phyloP scores from a whole-genome alignment of 495 filamentous ascomycete genomes.

The Penicillium arizonense region DNA sequence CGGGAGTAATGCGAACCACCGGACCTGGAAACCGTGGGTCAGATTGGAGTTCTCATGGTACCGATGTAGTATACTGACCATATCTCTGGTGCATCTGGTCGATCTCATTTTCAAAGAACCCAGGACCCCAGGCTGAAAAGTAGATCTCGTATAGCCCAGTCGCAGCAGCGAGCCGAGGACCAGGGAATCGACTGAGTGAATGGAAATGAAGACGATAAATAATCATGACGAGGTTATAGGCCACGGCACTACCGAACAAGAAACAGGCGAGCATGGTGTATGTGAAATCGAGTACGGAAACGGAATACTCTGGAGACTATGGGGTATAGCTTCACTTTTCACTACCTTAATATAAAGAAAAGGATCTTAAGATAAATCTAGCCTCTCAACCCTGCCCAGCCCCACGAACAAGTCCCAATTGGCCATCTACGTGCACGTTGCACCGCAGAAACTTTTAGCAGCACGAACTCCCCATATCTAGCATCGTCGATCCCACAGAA shows the following conservation, averaged over 20 bases:
- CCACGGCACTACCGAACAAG: slow-evolving; percentile 22
- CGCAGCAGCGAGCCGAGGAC: slow-evolving; percentile 42
- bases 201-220: slow-evolving; percentile 38
- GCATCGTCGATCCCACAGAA: background rate
- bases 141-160: slow-evolving; percentile 48
- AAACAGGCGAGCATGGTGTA: slow-evolving; percentile 22
- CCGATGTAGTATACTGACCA: slow-evolving; percentile 10
- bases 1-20: slow-evolving; percentile 26
- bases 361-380: background rate
- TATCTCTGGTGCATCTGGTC: slow-evolving; percentile 43
- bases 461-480: background rate
- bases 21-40: slow-evolving; percentile 18
- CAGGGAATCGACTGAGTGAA: slow-evolving; percentile 43
- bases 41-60: background rate
- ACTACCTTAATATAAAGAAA: slow-evolving; percentile 2
- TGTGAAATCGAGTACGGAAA: background rate
- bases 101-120: slow-evolving; percentile 41
- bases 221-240: slow-evolving; percentile 20
- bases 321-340: background rate
- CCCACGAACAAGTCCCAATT: background rate
- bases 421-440: slow-evolving; percentile 2
- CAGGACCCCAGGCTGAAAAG: slow-evolving; percentile 39
- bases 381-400: background rate
- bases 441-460: background rate
- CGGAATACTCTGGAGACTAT: too few relatives aligned